These are phyloP conservation scores for Fusarium sp. DNA, from an alignment of 2,329 filamentous ascomycete genomes.

Conservation along the genomic window DNA sequence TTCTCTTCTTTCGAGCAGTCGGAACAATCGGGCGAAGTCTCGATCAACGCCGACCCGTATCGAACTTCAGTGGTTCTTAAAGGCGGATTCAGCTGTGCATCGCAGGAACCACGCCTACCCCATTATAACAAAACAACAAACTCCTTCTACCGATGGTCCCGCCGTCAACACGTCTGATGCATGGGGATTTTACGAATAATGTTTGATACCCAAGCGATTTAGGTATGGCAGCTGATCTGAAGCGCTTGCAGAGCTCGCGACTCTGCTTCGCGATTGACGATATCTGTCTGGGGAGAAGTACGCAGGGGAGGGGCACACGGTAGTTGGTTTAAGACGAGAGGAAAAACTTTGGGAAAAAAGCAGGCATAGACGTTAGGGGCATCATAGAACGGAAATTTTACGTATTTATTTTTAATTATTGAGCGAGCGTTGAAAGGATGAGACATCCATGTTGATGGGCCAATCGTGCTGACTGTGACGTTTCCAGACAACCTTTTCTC, in stretches of 20 bases:
- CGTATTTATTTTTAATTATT: conserved; percentile 39
- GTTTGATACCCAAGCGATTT: conserved; percentile 45
- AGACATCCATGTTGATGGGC: background rate
- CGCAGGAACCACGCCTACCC: conserved; percentile 20
- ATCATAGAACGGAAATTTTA: conserved; percentile 42
- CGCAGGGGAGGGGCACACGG: background rate
- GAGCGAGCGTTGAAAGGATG: conserved; percentile 7
- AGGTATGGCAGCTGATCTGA: conserved; percentile 18
- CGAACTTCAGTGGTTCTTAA: conserved; percentile 2
- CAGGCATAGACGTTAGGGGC: conserved; percentile 39
- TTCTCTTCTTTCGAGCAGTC: conserved; percentile 30
- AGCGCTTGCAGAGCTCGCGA: background rate
- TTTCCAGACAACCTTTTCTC: background rate
- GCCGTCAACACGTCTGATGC: conserved; percentile 37
- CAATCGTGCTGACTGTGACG: background rate
- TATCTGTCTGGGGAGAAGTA: conserved; percentile 5
- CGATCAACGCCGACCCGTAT: conserved; percentile 9
- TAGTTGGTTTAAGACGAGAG: background rate
- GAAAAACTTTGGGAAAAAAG: conserved; percentile 31
- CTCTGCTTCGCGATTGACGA: conserved; percentile 1
- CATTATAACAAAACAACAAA: conserved; percentile 39
- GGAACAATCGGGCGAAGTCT: conserved; percentile 1
- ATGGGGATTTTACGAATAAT: conserved; percentile 45
- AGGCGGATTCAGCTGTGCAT: background rate
- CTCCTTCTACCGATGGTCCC: conserved; percentile 35